phyloP scores from a whole-genome alignment of 164 flowering plant species.

The Liquidambar formosana region DNA sequence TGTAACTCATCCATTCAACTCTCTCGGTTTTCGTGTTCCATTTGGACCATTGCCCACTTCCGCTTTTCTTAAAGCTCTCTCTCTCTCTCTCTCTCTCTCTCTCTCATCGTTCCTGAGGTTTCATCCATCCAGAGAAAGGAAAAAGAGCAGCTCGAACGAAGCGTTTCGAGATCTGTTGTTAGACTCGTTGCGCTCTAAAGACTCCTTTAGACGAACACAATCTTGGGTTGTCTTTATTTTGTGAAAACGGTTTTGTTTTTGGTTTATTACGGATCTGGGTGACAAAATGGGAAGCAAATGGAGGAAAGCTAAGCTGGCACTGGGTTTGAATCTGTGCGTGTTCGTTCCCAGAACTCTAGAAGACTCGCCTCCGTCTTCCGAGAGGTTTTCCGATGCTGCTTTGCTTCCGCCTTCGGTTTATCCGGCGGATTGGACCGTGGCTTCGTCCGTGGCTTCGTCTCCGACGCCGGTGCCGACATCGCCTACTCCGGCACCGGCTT shows the following conservation, averaged over 20 bases:
- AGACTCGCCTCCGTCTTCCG: conserved; percentile 27
- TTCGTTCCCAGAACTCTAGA: conserved; percentile 35
- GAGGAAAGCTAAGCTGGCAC: conserved; percentile 55
- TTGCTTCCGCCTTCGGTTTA: conserved; percentile 26
- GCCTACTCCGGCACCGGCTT: conserved; percentile 12
- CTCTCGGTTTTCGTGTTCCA: conserved; percentile 31
- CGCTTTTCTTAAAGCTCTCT: conserved; percentile 15
- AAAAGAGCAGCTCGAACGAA: not conserved
- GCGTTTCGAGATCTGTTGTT: conserved; percentile 26
- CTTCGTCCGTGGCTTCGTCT: not conserved
- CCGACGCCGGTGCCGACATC: conserved; percentile 31
- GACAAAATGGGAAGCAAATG: conserved; percentile 53
- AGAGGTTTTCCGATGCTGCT: conserved; percentile 45
- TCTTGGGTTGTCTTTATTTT: conserved; percentile 4
- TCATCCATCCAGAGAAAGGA: conserved; percentile 11
- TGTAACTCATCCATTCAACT: not conserved
- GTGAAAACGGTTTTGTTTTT: not conserved
- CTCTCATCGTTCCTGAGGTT: not conserved
- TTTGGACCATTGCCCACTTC: conserved; percentile 10
- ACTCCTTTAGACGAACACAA: no score
- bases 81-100: conserved; percentile 13
- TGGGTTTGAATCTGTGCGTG: conserved; percentile 44
- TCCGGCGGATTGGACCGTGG: conserved; percentile 17
- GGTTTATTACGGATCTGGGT: not conserved
- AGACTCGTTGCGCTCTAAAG: no score